Percentiles rank a stretch among this genome's conserved stretches.
phyloP scores from a whole-genome alignment of 495 filamentous ascomycete species.

The Aspergillus biplanus region DNA sequence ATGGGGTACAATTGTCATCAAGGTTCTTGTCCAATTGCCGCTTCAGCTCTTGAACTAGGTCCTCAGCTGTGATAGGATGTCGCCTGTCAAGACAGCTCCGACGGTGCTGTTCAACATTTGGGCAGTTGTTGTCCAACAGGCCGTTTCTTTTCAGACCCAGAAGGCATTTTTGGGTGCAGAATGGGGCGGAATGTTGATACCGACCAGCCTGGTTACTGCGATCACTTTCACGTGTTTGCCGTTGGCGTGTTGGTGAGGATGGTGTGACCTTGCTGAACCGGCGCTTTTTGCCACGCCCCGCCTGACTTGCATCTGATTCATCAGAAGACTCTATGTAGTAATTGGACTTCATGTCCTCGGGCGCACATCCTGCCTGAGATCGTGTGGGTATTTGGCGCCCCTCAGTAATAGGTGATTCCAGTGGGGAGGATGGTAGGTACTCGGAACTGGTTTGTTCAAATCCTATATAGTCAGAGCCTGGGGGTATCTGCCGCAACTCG shows the following conservation, averaged over 20 bases:
- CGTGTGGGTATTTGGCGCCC: constrained; percentile 26
- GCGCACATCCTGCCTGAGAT: constrained; percentile 26
- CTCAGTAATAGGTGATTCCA: constrained; percentile 10
- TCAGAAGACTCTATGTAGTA: constrained; percentile 14
- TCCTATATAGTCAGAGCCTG: constrained; percentile 20
- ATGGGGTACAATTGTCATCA: constrained; percentile 30
- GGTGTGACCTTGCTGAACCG: constrained; percentile 29
- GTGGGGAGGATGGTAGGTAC: background rate
- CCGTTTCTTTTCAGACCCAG: constrained; percentile 41
- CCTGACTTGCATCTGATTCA: constrained; percentile 22
- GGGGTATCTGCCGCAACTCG: constrained; percentile 26
- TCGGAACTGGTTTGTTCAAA: constrained; percentile 19
- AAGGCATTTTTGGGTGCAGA: constrained; percentile 53
- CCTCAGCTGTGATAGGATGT: constrained; percentile 26
- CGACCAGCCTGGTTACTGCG: background rate
- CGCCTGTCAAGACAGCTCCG: constrained; percentile 9
- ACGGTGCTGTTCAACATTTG: constrained; percentile 44
- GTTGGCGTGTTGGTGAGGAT: constrained; percentile 16
- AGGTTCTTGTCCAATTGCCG: constrained; percentile 30
- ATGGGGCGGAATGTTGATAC: constrained; percentile 24
- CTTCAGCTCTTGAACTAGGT: constrained; percentile 25
- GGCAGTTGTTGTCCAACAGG: constrained; percentile 43
- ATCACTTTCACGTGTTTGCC: too few relatives aligned
- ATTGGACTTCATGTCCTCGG: background rate
- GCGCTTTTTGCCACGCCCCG: constrained; percentile 25